A percentile compares a stretch with the other conserved stretches of the same genome.
These are phyloP conservation scores for Pseudoscleropodium purum DNA, from an alignment of 225 moss, liverwort and hornwort species.

Conservation along the genomic window DNA sequence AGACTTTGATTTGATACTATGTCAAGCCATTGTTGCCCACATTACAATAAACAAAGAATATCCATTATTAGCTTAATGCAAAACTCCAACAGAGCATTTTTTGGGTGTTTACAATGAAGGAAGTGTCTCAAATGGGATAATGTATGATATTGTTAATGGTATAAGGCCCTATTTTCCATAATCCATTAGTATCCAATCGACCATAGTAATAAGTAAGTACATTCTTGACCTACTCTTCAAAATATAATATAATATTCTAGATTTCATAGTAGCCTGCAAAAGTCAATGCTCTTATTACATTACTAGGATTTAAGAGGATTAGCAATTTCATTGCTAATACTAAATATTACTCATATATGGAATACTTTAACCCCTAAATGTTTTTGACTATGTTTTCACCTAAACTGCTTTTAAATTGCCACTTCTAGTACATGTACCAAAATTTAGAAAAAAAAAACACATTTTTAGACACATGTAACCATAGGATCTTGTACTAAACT, in stretches of 20 bases:
- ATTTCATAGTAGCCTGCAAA: neutral
- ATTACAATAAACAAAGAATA: no score
- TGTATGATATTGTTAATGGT: fast-evolving
- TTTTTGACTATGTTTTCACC: no score
- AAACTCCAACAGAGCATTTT: neutral
- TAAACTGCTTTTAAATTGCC: no score
- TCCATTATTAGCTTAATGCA: neutral
- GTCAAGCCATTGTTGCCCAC: neutral
- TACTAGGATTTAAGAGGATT: neutral
- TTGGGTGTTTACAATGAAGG: neutral
- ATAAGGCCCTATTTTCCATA: fast-evolving
- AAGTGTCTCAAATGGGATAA: neutral
- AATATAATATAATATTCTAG: neutral
- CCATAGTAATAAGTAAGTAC: no score
- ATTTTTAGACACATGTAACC: no score
- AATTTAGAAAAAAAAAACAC: no score
- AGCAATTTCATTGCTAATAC: neutral
- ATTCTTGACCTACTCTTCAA: neutral
- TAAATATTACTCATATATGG: neutral
- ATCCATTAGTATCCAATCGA: neutral
- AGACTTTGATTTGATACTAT: neutral
- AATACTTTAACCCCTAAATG: neutral
- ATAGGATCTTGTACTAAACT: no score
- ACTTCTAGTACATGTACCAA: no score
- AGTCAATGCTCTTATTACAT: no score